A percentile compares a stretch with the other conserved stretches of the same genome.
Conservation (phyloP, 1,284 basidiomycete species). For the Phaffia rhodozyma region DNA sequence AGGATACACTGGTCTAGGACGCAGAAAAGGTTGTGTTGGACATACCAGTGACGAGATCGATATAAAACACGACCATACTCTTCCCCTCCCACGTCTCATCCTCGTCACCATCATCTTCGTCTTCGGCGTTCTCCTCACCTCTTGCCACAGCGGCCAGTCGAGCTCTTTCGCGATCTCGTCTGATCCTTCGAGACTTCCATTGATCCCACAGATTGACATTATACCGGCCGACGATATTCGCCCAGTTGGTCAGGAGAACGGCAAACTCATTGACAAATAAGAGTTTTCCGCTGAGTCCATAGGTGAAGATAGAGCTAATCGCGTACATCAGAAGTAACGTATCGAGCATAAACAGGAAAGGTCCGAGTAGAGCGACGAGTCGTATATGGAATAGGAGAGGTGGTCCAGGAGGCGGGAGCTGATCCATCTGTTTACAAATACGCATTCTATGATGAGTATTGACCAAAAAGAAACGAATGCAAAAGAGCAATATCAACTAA, state of each 20-base stretch:
- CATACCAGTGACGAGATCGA: conserved; percentile 79
- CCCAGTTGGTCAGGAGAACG: conserved; percentile 69
- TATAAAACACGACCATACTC: conserved; percentile 92
- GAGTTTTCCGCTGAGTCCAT: conserved; percentile 68
- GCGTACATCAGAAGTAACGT: conserved; percentile 28
- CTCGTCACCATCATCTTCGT: conserved; percentile 10
- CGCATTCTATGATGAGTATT: not conserved
- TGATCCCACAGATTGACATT: conserved; percentile 71
- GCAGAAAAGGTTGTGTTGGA: conserved; percentile 13
- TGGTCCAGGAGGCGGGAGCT: conserved; percentile 76
- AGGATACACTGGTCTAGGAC: conserved; percentile 12
- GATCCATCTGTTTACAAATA: conserved; percentile 69
- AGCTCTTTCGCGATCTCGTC: not conserved
- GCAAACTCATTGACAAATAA: conserved; percentile 95
- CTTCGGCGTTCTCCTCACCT: not conserved
- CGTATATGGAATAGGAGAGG: conserved; percentile 70
- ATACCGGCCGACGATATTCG: conserved; percentile 75
- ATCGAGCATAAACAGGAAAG: conserved; percentile 29
- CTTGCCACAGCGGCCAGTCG: not conserved
- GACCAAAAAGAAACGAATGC: not conserved
- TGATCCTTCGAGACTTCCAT: conserved; percentile 56
- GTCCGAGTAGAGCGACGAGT: conserved; percentile 43
- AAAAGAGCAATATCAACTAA: conserved; percentile 37
- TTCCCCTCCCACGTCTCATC: conserved; percentile 76
- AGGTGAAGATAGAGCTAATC: conserved; percentile 25